phyloP scores from a whole-genome alignment of 768 basidiomycete genomes.

The Tricholomella constricta region DNA sequence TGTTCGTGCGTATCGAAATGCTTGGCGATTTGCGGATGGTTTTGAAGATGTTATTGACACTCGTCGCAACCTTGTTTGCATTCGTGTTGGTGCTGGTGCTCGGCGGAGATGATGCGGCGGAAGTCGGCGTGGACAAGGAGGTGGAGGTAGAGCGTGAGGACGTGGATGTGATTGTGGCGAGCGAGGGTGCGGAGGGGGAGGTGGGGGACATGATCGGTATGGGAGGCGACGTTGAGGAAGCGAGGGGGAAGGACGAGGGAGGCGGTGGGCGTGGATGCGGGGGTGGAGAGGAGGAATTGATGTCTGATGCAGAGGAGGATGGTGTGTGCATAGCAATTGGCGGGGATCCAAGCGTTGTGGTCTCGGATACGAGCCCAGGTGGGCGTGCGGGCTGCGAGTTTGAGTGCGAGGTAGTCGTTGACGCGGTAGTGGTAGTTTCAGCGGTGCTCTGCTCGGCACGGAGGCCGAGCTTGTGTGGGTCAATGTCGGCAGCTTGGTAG shows the following conservation, averaged over 20 bases:
- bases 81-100: constrained; percentile 8
- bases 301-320: constrained; percentile 5
- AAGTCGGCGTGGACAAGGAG: constrained; percentile 23
- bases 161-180: constrained; percentile 19
- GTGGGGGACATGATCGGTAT: background rate
- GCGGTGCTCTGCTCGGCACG: constrained; percentile 23
- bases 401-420: background rate
- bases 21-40: constrained; percentile 12
- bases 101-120: constrained; percentile 16
- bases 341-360: background rate
- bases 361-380: constrained; percentile 13
- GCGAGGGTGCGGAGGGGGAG: background rate
- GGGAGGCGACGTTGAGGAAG: background rate
- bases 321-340: constrained; percentile 8
- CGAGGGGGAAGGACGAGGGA: background rate
- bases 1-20: constrained; percentile 14
- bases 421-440: background rate
- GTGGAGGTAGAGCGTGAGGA: constrained; percentile 20
- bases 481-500: constrained; percentile 92
- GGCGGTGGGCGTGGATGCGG: background rate
- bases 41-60: constrained; percentile 24
- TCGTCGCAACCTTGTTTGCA: no score
- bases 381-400: constrained; percentile 4
- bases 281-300: no score
- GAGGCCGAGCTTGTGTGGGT: constrained; percentile 71